phyloP scores from a whole-genome alignment of 345 rosid species.

The Garcia nutans region DNA sequence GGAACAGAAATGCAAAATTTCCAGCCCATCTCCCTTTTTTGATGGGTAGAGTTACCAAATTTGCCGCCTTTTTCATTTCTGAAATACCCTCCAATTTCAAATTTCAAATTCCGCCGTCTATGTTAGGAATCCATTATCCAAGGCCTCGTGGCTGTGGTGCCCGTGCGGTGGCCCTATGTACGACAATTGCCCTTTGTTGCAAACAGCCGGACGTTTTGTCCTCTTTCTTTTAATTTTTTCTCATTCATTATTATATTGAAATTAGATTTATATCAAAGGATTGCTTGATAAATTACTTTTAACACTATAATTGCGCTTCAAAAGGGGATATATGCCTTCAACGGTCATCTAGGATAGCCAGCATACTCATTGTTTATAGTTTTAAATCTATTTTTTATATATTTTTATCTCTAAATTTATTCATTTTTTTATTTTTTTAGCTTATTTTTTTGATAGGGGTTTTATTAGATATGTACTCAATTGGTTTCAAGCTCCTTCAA shows the following conservation, averaged over 20 bases:
- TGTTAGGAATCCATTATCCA: background rate
- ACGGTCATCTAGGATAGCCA: no score
- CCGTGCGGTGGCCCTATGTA: background rate
- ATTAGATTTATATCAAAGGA: background rate
- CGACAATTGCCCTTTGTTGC: background rate
- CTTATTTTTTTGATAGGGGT: no score
- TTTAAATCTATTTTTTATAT: no score
- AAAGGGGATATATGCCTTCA: background rate
- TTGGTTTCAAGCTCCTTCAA: no score
- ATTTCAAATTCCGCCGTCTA: background rate
- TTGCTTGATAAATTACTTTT: background rate
- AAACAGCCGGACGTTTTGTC: background rate
- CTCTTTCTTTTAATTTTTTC: background rate
- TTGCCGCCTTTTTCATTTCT: conserved; percentile 13
- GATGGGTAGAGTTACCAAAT: background rate
- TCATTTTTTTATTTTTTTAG: no score
- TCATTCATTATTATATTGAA: background rate
- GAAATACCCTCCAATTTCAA: background rate
- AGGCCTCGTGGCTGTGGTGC: background rate
- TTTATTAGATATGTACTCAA: no score
- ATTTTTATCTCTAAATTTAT: no score
- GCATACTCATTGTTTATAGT: no score
- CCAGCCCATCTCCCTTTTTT: background rate
- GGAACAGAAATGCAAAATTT: background rate
- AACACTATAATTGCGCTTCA: background rate